These are phyloP conservation scores for Xylariaceae sp. DNA, from an alignment of 2,329 filamentous ascomycete genomes.

Conservation along the genomic window DNA sequence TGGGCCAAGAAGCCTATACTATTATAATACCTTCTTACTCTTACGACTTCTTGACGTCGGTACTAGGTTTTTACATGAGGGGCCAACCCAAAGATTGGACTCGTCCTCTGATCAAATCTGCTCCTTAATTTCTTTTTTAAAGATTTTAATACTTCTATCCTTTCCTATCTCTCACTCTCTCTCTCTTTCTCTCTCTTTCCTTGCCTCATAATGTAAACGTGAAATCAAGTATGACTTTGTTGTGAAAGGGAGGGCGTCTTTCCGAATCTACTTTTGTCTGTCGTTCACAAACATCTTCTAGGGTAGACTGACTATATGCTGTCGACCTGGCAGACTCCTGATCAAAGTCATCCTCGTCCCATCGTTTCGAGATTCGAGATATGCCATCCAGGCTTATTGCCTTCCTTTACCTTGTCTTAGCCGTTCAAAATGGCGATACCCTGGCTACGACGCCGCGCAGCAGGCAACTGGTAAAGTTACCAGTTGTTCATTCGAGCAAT, in stretches of 20 bases:
- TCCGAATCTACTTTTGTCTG: background rate
- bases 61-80: background rate
- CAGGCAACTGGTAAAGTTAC: slow-evolving; percentile 38
- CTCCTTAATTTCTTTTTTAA: background rate
- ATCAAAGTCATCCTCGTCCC: background rate
- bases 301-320: background rate
- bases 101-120: background rate
- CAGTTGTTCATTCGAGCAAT: slow-evolving; percentile 41
- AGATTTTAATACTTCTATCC: too few relatives aligned
- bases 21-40: background rate
- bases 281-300: background rate
- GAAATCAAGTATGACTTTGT: background rate
- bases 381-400: slow-evolving; percentile 15
- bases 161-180: background rate
- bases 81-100: background rate
- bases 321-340: background rate
- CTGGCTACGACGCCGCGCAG: slow-evolving; percentile 27
- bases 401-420: slow-evolving; percentile 22
- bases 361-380: background rate
- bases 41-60: background rate
- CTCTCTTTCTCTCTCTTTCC: background rate
- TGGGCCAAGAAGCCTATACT: background rate
- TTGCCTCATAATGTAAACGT: background rate
- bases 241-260: background rate
- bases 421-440: slow-evolving; percentile 19